Evolutionary conservation across 257 asterid genomes (phyloP).

Genomic region (Ligustrum vulgare): DNA sequence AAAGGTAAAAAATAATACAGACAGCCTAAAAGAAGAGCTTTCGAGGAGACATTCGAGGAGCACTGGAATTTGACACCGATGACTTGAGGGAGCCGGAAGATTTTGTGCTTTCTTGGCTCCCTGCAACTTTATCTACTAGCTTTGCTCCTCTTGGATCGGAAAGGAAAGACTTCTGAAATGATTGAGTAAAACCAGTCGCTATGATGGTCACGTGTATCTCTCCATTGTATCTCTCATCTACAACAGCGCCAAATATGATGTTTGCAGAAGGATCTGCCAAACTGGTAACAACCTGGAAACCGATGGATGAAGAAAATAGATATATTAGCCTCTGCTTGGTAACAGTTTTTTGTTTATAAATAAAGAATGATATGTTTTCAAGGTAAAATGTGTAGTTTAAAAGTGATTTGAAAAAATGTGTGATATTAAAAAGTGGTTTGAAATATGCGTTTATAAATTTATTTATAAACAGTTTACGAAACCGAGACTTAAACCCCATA

Average conservation of each 20-base stretch:
- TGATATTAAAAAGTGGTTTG: no score
- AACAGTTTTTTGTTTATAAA: no score
- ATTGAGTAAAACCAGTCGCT: slow-evolving; percentile 94
- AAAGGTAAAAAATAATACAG: background rate
- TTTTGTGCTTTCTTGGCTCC: slow-evolving; percentile 35
- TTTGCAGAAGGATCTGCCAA: slow-evolving; percentile 97
- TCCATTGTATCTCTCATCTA: slow-evolving; percentile 90
- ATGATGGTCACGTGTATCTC: slow-evolving; percentile 95
- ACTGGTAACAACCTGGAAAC: slow-evolving; percentile 87
- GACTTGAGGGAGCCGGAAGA: slow-evolving; percentile 45
- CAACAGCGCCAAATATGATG: slow-evolving; percentile 97
- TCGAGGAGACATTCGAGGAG: slow-evolving; percentile 35
- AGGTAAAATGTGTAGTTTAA: no score
- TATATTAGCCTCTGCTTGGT: background rate
- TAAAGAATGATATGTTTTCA: no score
- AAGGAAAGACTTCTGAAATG: slow-evolving; percentile 75
- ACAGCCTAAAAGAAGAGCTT: slow-evolving; percentile 45
- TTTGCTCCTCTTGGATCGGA: slow-evolving; percentile 82
- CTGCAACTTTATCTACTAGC: slow-evolving; percentile 41
- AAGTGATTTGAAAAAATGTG: no score
- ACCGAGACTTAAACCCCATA: no score
- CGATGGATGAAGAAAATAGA: background rate
- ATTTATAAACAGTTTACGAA: no score
- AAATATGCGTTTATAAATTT: no score
- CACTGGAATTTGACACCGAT: slow-evolving; percentile 27